Evolutionary conservation across 1,284 basidiomycete species (phyloP).

Genomic region (Dichomitus squalens): DNA sequence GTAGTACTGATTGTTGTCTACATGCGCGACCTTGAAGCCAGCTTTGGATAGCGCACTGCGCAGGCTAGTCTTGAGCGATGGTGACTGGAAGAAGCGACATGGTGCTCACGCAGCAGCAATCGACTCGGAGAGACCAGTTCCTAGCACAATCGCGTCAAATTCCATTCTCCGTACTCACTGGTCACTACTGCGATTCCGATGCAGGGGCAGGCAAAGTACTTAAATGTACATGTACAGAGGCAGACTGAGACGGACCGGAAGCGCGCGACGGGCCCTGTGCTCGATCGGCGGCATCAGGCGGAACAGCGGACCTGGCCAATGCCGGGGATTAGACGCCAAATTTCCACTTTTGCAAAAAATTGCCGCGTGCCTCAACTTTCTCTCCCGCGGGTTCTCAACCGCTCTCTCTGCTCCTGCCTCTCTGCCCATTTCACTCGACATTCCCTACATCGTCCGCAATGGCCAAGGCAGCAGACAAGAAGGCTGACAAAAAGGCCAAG

Average conservation of each 20-base stretch:
- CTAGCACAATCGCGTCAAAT: slow-evolving; percentile 85
- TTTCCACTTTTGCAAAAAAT: slow-evolving; percentile 15
- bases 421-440: slow-evolving; percentile 15
- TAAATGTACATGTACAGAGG: too few species aligned
- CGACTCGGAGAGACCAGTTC: slow-evolving; percentile 88
- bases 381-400: slow-evolving; percentile 14
- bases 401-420: slow-evolving; percentile 19
- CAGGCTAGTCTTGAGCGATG: slow-evolving; percentile 27
- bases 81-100: slow-evolving; percentile 7
- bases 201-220: too few species aligned
- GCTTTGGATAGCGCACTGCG: slow-evolving; percentile 84
- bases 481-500: slow-evolving; percentile 40
- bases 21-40: slow-evolving; percentile 84
- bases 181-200: not conserved
- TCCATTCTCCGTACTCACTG: slow-evolving; percentile 25
- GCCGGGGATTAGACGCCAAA: slow-evolving; percentile 3
- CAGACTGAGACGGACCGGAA: not conserved
- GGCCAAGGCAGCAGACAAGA: slow-evolving; percentile 51
- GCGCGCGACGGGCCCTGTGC: not conserved
- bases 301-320: not conserved
- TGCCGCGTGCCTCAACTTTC: slow-evolving; percentile 13
- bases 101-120: slow-evolving; percentile 83
- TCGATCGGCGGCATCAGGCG: not conserved
- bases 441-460: slow-evolving; percentile 27
- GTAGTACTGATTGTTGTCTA: slow-evolving; percentile 87